Evolutionary conservation across 2,329 filamentous ascomycete species (phyloP).

Genomic region (Arthrobotrys megalospora): DNA sequence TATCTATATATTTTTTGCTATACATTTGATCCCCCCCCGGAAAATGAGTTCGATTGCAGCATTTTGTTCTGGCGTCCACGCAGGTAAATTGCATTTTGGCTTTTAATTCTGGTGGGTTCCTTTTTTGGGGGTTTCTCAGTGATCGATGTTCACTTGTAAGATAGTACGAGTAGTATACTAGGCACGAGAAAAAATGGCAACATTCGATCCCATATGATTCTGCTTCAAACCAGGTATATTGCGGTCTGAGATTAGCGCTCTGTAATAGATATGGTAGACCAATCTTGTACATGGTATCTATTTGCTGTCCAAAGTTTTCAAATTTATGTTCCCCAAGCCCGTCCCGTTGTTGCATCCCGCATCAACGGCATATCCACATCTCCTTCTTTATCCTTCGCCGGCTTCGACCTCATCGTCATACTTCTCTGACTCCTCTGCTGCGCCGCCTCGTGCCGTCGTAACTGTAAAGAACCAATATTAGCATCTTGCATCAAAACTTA

Average conservation of each 20-base stretch:
- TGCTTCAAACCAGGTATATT: not conserved
- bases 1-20: not conserved
- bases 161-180: conserved; percentile 28
- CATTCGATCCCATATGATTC: not conserved
- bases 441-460: conserved; percentile 86
- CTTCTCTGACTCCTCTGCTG: conserved; percentile 80
- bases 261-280: no score
- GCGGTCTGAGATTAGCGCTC: no score
- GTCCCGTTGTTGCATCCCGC: conserved; percentile 56
- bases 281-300: not conserved
- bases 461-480: conserved; percentile 44
- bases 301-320: not conserved
- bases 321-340: conserved; percentile 50
- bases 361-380: conserved; percentile 59
- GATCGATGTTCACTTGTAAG: conserved; percentile 19
- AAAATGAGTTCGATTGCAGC: conserved; percentile 15
- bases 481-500: conserved; percentile 3
- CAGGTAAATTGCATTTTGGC: conserved; percentile 23
- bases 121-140: conserved; percentile 8
- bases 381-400: conserved; percentile 57
- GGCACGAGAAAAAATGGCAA: conserved; percentile 8
- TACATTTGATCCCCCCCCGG: conserved; percentile 1
- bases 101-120: conserved; percentile 18
- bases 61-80: conserved; percentile 28
- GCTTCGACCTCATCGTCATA: conserved; percentile 50